Conservation (phyloP, 2,329 filamentous ascomycete species). For the Scedosporium minutisporum region DNA sequence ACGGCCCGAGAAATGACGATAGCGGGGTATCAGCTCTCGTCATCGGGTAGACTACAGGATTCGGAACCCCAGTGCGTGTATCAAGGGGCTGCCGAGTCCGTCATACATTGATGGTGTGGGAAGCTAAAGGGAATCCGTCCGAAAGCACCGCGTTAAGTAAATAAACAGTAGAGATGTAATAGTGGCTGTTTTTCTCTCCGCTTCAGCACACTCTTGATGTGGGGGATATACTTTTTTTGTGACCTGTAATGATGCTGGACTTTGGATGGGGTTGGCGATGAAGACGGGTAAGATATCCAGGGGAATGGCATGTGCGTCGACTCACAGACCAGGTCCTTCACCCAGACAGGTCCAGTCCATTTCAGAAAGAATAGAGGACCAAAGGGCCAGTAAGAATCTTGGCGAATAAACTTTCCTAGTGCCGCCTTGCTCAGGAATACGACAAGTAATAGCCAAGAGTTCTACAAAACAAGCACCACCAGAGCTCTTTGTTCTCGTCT, state of each 20-base stretch:
- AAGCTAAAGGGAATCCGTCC: no score
- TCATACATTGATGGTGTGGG: no score
- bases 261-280: not conserved
- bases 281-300: not conserved
- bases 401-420: not conserved
- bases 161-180: no score
- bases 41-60: not conserved
- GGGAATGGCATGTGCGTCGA: not conserved
- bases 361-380: not conserved
- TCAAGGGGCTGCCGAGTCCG: not conserved
- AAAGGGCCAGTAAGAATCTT: not conserved
- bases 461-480: not conserved
- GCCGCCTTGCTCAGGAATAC: not conserved
- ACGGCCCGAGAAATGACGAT: constrained; percentile 1
- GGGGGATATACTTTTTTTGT: not conserved
- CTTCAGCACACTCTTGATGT: no score
- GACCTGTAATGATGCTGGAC: not conserved
- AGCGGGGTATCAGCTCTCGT: not conserved
- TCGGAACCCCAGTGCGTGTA: not conserved
- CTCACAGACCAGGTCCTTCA: not conserved
- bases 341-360: not conserved
- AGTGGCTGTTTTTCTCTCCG: no score
- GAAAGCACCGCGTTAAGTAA: no score
- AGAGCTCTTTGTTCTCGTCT: not conserved
- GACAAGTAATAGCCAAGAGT: not conserved